phyloP scores from a whole-genome alignment of 2,329 filamentous ascomycete genomes.

The Helotiales sp. region DNA sequence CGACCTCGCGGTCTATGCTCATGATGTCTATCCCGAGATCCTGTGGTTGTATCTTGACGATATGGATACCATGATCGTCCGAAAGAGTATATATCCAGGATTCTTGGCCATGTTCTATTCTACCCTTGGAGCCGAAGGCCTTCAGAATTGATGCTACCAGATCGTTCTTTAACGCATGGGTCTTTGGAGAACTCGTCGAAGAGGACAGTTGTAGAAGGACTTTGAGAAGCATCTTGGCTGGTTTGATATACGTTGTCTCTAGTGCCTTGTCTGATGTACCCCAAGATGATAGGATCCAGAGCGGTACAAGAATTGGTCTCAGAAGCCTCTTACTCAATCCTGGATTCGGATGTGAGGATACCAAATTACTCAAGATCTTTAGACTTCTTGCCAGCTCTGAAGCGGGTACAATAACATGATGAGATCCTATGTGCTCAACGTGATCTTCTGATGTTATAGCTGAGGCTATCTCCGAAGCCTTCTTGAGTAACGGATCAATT shows the following conservation, averaged over 20 bases:
- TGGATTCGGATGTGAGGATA: constrained; percentile 65
- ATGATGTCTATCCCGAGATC: constrained; percentile 14
- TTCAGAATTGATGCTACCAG: constrained; percentile 47
- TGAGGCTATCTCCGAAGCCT: background rate
- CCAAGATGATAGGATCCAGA: constrained; percentile 62
- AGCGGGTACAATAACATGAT: constrained; percentile 40
- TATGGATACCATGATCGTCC: constrained; percentile 50
- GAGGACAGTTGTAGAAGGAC: constrained; percentile 59
- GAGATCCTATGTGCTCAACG: constrained; percentile 20
- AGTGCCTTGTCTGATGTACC: constrained; percentile 32
- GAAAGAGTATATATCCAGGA: constrained; percentile 55
- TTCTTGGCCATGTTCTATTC: constrained; percentile 29
- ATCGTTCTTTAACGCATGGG: constrained; percentile 30
- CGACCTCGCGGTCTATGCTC: constrained; percentile 42
- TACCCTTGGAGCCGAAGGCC: constrained; percentile 58
- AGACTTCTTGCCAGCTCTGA: constrained; percentile 52
- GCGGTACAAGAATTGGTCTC: constrained; percentile 55
- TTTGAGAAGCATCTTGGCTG: constrained; percentile 51
- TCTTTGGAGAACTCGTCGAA: background rate
- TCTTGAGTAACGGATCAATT: constrained; percentile 44
- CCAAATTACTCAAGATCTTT: constrained; percentile 53
- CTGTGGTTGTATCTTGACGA: constrained; percentile 35
- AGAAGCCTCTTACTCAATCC: constrained; percentile 64
- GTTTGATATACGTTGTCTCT: constrained; percentile 43
- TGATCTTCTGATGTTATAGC: background rate